Evolutionary conservation across 345 rosid species (phyloP), one percentile per base, ranked within the genome.

Genomic region (Arabis alpina): DNA sequence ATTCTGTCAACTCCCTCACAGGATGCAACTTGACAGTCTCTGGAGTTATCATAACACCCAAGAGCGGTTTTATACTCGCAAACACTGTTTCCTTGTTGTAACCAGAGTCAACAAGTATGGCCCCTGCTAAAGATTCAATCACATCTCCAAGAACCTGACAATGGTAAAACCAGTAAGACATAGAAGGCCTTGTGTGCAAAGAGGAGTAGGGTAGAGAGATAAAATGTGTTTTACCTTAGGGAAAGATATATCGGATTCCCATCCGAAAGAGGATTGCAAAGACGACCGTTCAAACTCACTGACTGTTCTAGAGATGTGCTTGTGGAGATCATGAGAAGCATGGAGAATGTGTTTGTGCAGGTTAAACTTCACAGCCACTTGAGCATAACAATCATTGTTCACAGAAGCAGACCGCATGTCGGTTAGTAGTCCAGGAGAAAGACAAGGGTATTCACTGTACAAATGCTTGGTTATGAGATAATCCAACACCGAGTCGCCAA

Each of bases 381-480:
- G 82, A 2, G 96, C 99, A 65, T 89, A 94, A 50, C 85, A 88
- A 30, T 89, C 93, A 30, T 94, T 94, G 80, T 94, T 94, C 49
- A 91, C 97, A 2, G 98, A 94, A 40, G 98, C 93, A 36, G 99
- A 94, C 64, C 99, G 81, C 97, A 94, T 52, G 64, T 94, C 98
- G 0, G 97, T 94, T 54, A 94, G 74, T 52, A 82, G 48, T 51
- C 97, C 97, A 3, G 99, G 99, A 10, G 93, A 81, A 71, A 91
- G 71, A 41, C 67, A 64, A 1, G 97, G 99, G 76, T 88, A 80
- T 39, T 76, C 68, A 4, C 72, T 70, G 72, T 80, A 86, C 23
- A 91, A 42, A 71, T 91, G 72, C 53, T 83, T 23, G 0, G 98
- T 94, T 61, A 94, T 79, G 3, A 91, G 80, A 72, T 83, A 89